Conservation (phyloP, 495 filamentous ascomycete species). For the Penicillium pulvis region DNA sequence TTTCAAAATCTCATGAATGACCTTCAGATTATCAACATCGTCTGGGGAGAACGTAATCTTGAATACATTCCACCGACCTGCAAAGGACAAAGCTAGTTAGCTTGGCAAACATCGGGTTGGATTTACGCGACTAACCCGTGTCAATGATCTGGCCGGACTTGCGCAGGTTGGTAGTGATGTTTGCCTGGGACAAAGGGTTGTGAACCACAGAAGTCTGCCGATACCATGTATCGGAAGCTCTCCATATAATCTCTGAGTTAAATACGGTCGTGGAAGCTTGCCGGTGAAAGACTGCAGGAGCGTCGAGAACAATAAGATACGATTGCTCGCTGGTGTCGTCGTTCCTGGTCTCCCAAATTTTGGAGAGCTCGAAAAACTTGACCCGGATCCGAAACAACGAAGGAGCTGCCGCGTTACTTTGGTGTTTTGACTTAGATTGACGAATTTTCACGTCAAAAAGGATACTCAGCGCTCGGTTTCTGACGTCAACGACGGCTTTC, state of each 20-base stretch:
- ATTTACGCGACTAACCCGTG: constrained; percentile 57
- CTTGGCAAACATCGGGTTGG: not conserved
- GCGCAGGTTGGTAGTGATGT: constrained; percentile 57
- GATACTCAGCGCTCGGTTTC: constrained; percentile 25
- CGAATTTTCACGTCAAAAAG: constrained; percentile 25
- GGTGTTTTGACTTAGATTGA: not conserved
- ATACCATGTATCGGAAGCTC: constrained; percentile 68
- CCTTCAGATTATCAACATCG: constrained; percentile 34
- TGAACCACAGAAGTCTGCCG: constrained; percentile 71
- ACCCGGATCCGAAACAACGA: constrained; percentile 57
- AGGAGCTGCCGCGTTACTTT: constrained; percentile 15
- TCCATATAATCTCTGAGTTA: constrained; percentile 56
- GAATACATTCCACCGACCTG: constrained; percentile 47
- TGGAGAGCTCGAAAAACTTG: constrained; percentile 62
- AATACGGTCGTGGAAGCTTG: constrained; percentile 46
- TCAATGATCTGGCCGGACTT: constrained; percentile 65
- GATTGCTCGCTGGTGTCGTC: constrained; percentile 40
- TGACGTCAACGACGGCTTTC: constrained; percentile 31
- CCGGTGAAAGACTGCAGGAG: constrained; percentile 66
- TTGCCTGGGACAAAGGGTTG: constrained; percentile 31
- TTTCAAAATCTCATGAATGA: constrained; percentile 55
- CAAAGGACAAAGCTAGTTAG: constrained; percentile 6
- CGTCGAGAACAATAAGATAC: constrained; percentile 59
- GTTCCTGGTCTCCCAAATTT: constrained; percentile 50
- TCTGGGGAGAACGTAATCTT: constrained; percentile 32